Evolutionary conservation across 2,329 filamentous ascomycete species (phyloP), one percentile per base, ranked within the genome.

Genomic region (Cytospora chrysosperma): DNA sequence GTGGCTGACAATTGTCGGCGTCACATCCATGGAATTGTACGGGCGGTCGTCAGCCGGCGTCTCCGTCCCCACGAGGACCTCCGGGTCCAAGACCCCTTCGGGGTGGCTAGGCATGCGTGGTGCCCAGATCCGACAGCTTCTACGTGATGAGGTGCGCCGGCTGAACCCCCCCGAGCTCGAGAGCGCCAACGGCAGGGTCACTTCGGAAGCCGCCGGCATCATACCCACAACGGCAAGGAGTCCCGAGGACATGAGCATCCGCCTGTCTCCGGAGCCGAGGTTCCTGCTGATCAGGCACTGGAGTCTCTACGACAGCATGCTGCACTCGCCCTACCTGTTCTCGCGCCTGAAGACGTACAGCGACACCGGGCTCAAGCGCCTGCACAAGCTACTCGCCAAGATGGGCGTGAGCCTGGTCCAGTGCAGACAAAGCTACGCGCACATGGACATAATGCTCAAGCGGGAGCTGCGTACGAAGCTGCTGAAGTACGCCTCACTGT

Each of bases 371-470:
- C 84, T 91, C 59, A 96, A 96, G 74, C 86, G 94, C 58, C 81
- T 99, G 24, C 92, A 97, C 75, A 98, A 98, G 73, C 84, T 99
- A 0, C 83, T 99, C 3, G 95, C 95, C 51, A 99, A 98, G 76
- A 99, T 99, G 94, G 95, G 95, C 34, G 91, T 99, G 61, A 96
- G 92, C 72, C 81, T 98, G 43, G 90, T 89, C 6, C 94, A 99
- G 77, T 97, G 93, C 77, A 93, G 92, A 71, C 95, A 98, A 76
- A 94, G 88, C 73, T 99, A 98, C 74, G 92, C 93, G 0, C 95
- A 99, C 75, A 98, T 99, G 93, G 94, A 98, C 76, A 96, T 97
- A 88, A 89, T 96, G 75, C 80, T 99, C 37, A 99, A 98, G 77
- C 88, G 92, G 6, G 91, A 92, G 32, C 78, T 98, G 32, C 88